Conservation (phyloP, 768 basidiomycete genomes). For the Lactarius hatsudake region DNA sequence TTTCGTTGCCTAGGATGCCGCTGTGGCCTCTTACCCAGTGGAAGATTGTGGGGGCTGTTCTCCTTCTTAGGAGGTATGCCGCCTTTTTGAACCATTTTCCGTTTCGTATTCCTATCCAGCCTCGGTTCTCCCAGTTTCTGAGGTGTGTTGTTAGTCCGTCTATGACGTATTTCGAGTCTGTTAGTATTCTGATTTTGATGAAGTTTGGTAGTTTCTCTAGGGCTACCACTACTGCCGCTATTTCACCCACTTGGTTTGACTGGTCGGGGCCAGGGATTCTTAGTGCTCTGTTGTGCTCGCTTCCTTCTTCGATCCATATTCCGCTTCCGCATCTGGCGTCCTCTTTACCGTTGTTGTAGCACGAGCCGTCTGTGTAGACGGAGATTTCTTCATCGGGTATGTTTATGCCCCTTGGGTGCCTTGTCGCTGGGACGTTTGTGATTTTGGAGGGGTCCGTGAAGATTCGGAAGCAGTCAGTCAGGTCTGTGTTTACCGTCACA, state of each 20-base stretch:
- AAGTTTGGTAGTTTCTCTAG: no score
- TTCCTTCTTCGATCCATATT: no score
- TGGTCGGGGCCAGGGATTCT: constrained; percentile 12
- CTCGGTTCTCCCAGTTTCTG: neutral
- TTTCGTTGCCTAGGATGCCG: neutral
- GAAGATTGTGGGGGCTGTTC: neutral
- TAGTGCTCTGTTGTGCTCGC: neutral
- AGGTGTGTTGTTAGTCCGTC: neutral
- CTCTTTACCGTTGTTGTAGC: no score
- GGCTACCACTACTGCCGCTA: neutral
- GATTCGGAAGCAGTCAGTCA: no score
- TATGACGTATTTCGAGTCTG: neutral
- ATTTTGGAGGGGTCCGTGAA: no score
- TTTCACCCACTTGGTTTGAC: neutral
- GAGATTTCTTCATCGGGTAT: no score
- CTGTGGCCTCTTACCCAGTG: constrained; percentile 2
- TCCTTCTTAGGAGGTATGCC: neutral
- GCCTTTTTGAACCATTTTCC: neutral
- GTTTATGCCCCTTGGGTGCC: no score
- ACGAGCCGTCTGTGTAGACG: no score
- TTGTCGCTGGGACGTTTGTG: no score
- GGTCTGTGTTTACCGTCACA: no score
- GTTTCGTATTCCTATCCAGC: constrained; percentile 1
- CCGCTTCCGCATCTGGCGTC: no score
- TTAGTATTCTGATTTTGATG: neutral